A percentile compares a stretch with the other conserved stretches of the same genome.
phyloP scores from a whole-genome alignment of 352 stramenopile species.

The Globisporangium carolinianum region DNA sequence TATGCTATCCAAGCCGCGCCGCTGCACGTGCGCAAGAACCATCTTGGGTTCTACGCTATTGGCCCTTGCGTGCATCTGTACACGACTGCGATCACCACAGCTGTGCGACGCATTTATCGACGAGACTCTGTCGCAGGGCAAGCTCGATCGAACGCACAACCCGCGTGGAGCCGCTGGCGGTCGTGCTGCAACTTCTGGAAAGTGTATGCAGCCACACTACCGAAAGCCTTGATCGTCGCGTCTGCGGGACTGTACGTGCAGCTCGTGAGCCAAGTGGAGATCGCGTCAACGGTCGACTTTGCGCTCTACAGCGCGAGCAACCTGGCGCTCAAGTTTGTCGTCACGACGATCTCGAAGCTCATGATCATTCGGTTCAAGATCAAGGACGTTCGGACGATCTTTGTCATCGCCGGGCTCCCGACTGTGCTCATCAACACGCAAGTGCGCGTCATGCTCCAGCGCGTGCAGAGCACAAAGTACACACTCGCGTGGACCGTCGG shows the following conservation, averaged over 20 bases:
- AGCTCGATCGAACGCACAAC: not conserved
- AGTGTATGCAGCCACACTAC: conserved; percentile 9
- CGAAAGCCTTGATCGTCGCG: conserved; percentile 14
- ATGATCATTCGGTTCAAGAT: conserved; percentile 20
- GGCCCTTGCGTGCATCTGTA: conserved; percentile 13
- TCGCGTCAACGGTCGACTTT: not conserved
- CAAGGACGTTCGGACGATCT: conserved; percentile 27
- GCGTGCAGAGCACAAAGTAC: conserved; percentile 14
- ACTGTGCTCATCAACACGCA: conserved; percentile 42
- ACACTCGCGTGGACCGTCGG: conserved; percentile 16
- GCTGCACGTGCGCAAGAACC: not conserved
- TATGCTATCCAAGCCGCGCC: not conserved
- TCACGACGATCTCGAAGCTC: conserved; percentile 26
- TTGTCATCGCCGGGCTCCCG: conserved; percentile 22
- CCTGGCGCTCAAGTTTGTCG: conserved; percentile 18
- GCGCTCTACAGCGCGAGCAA: conserved; percentile 23
- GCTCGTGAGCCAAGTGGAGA: not conserved
- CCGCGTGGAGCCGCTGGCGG: not conserved
- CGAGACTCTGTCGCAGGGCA: conserved; percentile 9
- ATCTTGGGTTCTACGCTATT: conserved; percentile 20
- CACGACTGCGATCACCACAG: conserved; percentile 16
- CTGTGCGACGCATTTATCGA: conserved; percentile 14
- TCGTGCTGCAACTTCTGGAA: conserved; percentile 9
- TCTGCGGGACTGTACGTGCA: not conserved
- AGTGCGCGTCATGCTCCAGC: conserved; percentile 24